Conservation (phyloP, 2,329 filamentous ascomycete species). For the Metarhizium sp. region DNA sequence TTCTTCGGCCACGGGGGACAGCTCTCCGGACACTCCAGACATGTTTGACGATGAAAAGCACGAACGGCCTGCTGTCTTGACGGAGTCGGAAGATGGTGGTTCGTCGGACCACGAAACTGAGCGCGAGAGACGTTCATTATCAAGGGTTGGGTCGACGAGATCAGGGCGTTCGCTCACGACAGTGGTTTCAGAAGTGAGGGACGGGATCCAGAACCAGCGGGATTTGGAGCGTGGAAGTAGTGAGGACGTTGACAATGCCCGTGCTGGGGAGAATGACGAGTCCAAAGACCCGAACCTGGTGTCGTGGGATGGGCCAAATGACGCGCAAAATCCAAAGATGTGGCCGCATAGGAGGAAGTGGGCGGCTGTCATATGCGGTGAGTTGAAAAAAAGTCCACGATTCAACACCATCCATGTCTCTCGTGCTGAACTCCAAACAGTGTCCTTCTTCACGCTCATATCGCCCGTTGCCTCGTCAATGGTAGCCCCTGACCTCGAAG, state of each 20-base stretch:
- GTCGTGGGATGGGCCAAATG: constrained; percentile 43
- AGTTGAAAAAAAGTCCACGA: background rate
- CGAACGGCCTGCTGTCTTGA: background rate
- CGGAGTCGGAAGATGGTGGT: background rate
- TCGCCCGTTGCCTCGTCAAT: constrained; percentile 51
- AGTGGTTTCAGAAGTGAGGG: constrained; percentile 28
- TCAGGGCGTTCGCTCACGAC: constrained; percentile 15
- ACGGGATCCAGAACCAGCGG: constrained; percentile 27
- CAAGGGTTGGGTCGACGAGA: background rate
- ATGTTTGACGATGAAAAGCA: constrained; percentile 2
- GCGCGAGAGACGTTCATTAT: background rate
- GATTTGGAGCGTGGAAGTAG: constrained; percentile 20
- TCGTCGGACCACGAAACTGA: constrained; percentile 1
- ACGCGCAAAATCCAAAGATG: constrained; percentile 42
- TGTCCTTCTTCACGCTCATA: constrained; percentile 50
- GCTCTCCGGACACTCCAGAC: no score
- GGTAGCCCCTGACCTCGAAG: constrained; percentile 40
- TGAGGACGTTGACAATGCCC: constrained; percentile 13
- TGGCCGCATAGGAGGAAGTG: constrained; percentile 49
- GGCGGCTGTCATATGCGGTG: constrained; percentile 35
- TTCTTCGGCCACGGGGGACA: background rate
- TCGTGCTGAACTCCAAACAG: constrained; percentile 3
- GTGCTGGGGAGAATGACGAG: background rate
- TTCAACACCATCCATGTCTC: background rate
- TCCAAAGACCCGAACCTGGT: constrained; percentile 29